Evolutionary conservation across 371 early-diverging fungal species (phyloP).

Genomic region (Mucor irregularis): DNA sequence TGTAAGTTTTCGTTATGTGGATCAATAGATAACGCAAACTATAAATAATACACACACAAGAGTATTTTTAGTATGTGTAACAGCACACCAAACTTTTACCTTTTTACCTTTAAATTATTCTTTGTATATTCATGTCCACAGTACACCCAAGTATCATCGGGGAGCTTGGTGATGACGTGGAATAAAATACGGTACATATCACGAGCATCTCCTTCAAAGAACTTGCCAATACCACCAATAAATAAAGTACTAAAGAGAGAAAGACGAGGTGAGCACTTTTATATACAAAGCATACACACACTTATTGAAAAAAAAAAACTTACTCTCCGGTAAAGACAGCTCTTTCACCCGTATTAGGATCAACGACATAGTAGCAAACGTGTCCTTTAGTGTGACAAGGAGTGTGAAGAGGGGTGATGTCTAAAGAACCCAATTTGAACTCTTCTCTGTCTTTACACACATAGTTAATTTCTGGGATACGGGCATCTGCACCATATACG

Average conservation of each 20-base stretch:
- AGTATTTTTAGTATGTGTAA: not conserved
- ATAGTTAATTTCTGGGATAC: slow-evolving; percentile 81
- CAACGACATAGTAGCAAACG: slow-evolving; percentile 81
- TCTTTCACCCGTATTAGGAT: slow-evolving; percentile 44
- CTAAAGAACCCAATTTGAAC: slow-evolving; percentile 76
- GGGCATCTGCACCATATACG: slow-evolving; percentile 89
- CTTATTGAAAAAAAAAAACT: not conserved
- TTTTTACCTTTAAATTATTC: slow-evolving; percentile 36
- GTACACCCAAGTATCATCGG: slow-evolving; percentile 87
- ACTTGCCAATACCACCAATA: slow-evolving; percentile 82
- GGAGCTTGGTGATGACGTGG: slow-evolving; percentile 72
- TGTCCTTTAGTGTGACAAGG: slow-evolving; percentile 91
- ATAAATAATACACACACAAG: not conserved
- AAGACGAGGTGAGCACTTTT: not conserved
- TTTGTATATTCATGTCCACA: slow-evolving; percentile 64
- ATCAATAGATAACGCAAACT: slow-evolving; percentile 52
- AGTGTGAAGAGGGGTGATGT: slow-evolving; percentile 70
- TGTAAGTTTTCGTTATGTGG: slow-evolving; percentile 50
- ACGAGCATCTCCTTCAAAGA: slow-evolving; percentile 91
- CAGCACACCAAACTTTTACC: too few species aligned
- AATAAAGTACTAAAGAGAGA: slow-evolving; percentile 33
- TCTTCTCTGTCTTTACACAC: slow-evolving; percentile 74
- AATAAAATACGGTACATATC: slow-evolving; percentile 83
- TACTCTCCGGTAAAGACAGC: slow-evolving; percentile 56
- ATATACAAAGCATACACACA: not conserved